Conservation (phyloP, 1,284 basidiomycete genomes). For the Irpex rosettiformis region DNA sequence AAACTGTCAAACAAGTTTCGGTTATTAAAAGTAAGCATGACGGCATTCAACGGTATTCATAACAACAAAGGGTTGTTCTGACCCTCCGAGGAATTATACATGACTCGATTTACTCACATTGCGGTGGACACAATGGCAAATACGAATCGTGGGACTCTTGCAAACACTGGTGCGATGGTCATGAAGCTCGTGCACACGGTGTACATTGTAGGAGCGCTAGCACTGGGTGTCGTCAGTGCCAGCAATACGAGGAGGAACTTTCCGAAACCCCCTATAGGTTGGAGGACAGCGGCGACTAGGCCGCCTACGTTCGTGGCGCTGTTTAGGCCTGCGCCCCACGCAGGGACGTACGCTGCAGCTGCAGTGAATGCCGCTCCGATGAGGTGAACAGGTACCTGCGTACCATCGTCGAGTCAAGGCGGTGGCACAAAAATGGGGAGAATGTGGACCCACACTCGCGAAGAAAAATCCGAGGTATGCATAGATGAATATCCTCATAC, state of each 20-base stretch:
- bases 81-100: too few relatives aligned
- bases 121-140: slow-evolving; percentile 68
- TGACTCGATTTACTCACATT: slow-evolving; percentile 43
- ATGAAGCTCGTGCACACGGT: slow-evolving; percentile 73
- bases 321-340: slow-evolving; percentile 55
- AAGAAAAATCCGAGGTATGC: slow-evolving; percentile 56
- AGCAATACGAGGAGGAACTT: slow-evolving; percentile 59
- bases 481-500: slow-evolving; percentile 44
- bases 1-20: slow-evolving; percentile 32
- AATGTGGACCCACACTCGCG: slow-evolving; percentile 42
- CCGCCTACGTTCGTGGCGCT: slow-evolving; percentile 55
- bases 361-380: slow-evolving; percentile 65
- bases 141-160: slow-evolving; percentile 67
- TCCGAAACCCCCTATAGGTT: slow-evolving; percentile 46
- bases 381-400: slow-evolving; percentile 54
- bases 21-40: neutral
- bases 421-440: neutral
- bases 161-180: slow-evolving; percentile 55
- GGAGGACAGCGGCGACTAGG: slow-evolving; percentile 39
- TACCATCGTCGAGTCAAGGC: neutral
- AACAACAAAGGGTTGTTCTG: neutral
- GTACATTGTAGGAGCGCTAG: slow-evolving; percentile 74
- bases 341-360: slow-evolving; percentile 50
- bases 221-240: slow-evolving; percentile 49
- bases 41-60: neutral